Evolutionary conservation across 2,329 filamentous ascomycete genomes (phyloP), one percentile per base, ranked within the genome.

Genomic region (Phialophora macrospora): DNA sequence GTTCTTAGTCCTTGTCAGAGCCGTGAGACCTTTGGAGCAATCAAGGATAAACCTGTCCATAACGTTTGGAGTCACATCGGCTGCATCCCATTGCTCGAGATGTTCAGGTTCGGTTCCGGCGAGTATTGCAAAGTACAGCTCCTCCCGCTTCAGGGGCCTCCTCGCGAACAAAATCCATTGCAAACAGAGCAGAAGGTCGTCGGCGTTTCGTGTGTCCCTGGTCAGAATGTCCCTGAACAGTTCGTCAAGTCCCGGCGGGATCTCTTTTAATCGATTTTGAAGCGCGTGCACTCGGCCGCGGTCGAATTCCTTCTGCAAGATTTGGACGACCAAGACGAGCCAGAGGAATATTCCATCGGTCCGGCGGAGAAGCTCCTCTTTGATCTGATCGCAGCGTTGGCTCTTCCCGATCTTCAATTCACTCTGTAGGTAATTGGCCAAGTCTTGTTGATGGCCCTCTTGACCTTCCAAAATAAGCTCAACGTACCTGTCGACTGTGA

Each of bases 221-320:
- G 66, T 78, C 1, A 88, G 63, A 0, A 88, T 83, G 14, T 84
- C 75, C 1, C 75, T 76, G 65, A 89, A 88, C 0, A 88, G 70
- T 0, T 82, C 75, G 41, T 77, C 71, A 0, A 88, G 74, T 0
- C 76, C 76, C 9, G 59, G 57, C 0, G 80, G 82, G 32, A 82
- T 76, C 26, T 81, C 76, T 9, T 71, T 26, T 1, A 84, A 72
- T 63, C 72, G 74, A 60, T 73, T 65, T n/a, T 71, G 64, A 4
- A 82, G 59, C 0, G 64, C 65, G 38, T 38, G 77, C 51, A 7
- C 65, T 1, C 72, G 67, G 22, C 77, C 73, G 1, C 68, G n/a
- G 11, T 70, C 71, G 41, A 70, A 75, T 63, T 78, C 76, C 56
- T 76, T 74, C 51, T 82, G 80, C 6, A 83, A 69, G 4, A 82